Evolutionary conservation across 768 basidiomycete species (phyloP).

Genomic region (Calvatia gigantea): DNA sequence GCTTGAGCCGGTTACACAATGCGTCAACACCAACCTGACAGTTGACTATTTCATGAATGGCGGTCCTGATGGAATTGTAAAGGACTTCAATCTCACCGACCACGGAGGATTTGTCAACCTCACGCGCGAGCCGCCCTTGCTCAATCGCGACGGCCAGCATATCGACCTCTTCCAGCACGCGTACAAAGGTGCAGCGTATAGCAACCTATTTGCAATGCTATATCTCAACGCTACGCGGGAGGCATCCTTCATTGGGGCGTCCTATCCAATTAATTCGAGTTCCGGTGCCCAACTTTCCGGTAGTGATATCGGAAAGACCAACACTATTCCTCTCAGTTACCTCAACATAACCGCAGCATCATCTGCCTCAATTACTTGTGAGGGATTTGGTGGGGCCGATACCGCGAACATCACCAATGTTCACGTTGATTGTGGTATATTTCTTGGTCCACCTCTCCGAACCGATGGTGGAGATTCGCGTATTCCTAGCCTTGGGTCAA

Average conservation of each 20-base stretch:
- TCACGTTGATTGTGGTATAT: constrained; percentile 18
- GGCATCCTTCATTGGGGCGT: constrained; percentile 11
- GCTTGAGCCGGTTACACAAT: constrained; percentile 21
- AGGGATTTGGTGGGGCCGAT: constrained; percentile 18
- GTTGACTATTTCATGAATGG: constrained; percentile 15
- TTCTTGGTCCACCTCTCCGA: constrained; percentile 18
- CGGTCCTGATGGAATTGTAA: neutral
- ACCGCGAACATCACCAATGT: constrained; percentile 19
- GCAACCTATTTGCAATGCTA: constrained; percentile 16
- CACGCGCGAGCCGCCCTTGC: constrained; percentile 10
- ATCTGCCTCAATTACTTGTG: constrained; percentile 7
- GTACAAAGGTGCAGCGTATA: constrained; percentile 20
- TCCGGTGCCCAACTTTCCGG: neutral
- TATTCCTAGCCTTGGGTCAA: constrained; percentile 15
- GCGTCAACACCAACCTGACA: constrained; percentile 22
- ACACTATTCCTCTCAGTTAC: constrained; percentile 1
- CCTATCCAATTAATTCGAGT: constrained; percentile 1
- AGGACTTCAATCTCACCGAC: constrained; percentile 16
- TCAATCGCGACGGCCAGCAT: constrained; percentile 19
- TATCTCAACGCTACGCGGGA: constrained; percentile 16
- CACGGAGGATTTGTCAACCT: constrained; percentile 19
- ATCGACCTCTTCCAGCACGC: constrained; percentile 18
- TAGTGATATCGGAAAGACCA: neutral
- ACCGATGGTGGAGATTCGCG: constrained; percentile 19
- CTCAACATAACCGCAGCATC: neutral